Evolutionary conservation across 306 rosid species (phyloP).

Genomic region (Fragaria nilgerrensis): DNA sequence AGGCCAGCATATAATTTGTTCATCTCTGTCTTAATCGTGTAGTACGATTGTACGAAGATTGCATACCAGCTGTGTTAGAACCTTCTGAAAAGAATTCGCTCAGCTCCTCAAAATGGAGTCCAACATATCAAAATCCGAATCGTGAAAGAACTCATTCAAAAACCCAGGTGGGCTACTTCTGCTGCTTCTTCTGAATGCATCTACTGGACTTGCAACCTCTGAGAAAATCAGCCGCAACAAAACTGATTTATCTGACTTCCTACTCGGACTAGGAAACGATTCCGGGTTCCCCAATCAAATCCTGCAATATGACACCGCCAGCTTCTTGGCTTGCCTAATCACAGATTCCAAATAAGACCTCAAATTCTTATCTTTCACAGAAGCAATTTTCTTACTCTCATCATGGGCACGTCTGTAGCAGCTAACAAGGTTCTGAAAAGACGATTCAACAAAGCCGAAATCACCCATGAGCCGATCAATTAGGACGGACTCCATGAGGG

Average conservation of each 20-base stretch:
- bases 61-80: slow-evolving; percentile 55
- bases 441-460: slow-evolving; percentile 39
- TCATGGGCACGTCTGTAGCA: slow-evolving; percentile 79
- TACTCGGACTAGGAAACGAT: slow-evolving; percentile 34
- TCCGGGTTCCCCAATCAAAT: slow-evolving; percentile 72
- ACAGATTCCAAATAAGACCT: slow-evolving; percentile 60
- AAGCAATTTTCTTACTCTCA: slow-evolving; percentile 62
- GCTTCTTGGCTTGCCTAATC: slow-evolving; percentile 65
- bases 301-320: slow-evolving; percentile 70
- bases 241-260: background rate
- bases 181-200: slow-evolving; percentile 45
- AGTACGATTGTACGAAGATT: slow-evolving; percentile 76
- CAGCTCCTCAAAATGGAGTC: slow-evolving; percentile 67
- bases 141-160: slow-evolving; percentile 73
- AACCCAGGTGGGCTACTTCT: slow-evolving; percentile 67
- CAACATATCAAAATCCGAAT: slow-evolving; percentile 66
- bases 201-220: slow-evolving; percentile 54
- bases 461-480: slow-evolving; percentile 71
- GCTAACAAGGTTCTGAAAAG: slow-evolving; percentile 64
- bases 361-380: slow-evolving; percentile 60
- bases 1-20: slow-evolving; percentile 80
- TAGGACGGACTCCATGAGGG: slow-evolving; percentile 64
- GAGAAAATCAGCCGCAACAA: slow-evolving; percentile 60
- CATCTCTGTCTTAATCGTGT: slow-evolving; percentile 74
- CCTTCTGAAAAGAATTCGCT: slow-evolving; percentile 80